Evolutionary conservation across 345 rosid species (phyloP).

Genomic region (Acer yangbiense): DNA sequence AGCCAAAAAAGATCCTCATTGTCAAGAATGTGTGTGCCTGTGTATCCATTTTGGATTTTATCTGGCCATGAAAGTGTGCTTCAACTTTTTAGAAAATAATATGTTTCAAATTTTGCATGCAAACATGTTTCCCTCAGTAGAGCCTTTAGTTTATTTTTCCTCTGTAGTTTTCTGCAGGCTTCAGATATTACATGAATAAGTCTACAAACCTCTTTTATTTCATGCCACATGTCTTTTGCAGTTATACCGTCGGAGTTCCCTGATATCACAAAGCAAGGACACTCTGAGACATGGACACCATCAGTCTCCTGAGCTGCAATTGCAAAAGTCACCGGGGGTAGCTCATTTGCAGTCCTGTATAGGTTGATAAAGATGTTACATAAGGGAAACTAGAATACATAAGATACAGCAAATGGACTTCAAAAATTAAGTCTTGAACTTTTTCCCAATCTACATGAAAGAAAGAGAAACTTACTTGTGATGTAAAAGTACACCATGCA

Average conservation of each 20-base stretch:
- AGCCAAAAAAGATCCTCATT: neutral
- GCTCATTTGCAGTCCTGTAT: slow-evolving; percentile 66
- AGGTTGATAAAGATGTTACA: slow-evolving; percentile 11
- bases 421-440: slow-evolving; percentile 16
- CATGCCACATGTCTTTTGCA: slow-evolving; percentile 87
- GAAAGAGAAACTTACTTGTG: slow-evolving; percentile 62
- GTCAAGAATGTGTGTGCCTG: neutral
- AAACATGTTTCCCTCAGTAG: neutral
- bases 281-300: slow-evolving; percentile 62
- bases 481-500: slow-evolving; percentile 66
- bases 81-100: neutral
- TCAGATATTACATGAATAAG: neutral
- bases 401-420: neutral
- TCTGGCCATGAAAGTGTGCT: neutral
- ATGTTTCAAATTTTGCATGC: neutral
- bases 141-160: neutral
- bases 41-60: neutral
- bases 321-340: slow-evolving; percentile 64
- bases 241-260: slow-evolving; percentile 70
- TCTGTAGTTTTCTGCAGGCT: neutral
- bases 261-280: slow-evolving; percentile 73
- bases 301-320: slow-evolving; percentile 68
- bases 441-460: slow-evolving; percentile 10
- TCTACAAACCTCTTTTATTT: slow-evolving; percentile 66
- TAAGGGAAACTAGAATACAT: neutral